Evolutionary conservation across 2,329 filamentous ascomycete genomes (phyloP).

Genomic region (Aspergillus glaucus): DNA sequence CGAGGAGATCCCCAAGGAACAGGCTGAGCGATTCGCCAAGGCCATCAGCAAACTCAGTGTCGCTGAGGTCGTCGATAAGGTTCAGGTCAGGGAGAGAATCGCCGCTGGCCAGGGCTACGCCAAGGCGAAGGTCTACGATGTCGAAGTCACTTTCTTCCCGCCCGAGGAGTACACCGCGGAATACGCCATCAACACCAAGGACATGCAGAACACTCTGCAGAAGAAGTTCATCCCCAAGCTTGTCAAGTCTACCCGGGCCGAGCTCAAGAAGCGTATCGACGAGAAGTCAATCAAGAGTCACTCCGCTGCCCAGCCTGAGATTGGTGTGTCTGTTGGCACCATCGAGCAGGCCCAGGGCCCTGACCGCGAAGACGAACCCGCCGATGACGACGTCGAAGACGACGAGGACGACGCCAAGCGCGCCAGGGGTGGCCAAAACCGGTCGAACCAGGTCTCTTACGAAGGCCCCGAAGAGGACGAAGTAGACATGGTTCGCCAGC

Average conservation of each 20-base stretch:
- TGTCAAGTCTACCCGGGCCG: constrained; percentile 63
- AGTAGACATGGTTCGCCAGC: constrained; percentile 64
- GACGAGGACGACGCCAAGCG: constrained; percentile 67
- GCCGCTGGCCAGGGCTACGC: constrained; percentile 62
- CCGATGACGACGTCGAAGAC: constrained; percentile 65
- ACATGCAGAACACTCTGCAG: constrained; percentile 77
- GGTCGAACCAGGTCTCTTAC: constrained; percentile 77
- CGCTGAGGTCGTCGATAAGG: constrained; percentile 74
- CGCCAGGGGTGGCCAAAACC: constrained; percentile 60
- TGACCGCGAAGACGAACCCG: constrained; percentile 52
- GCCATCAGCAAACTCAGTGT: constrained; percentile 81
- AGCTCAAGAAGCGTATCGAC: constrained; percentile 70
- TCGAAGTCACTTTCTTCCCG: constrained; percentile 78
- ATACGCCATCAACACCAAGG: constrained; percentile 72
- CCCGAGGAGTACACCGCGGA: constrained; percentile 74
- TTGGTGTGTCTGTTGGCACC: constrained; percentile 58
- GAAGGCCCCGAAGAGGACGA: constrained; percentile 92
- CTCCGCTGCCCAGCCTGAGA: constrained; percentile 67
- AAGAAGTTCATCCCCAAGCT: constrained; percentile 69
- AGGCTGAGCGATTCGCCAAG: constrained; percentile 79
- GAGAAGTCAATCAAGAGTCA: constrained; percentile 50
- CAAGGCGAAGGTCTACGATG: constrained; percentile 77
- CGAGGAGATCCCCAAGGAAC: constrained; percentile 60
- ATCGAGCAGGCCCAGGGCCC: constrained; percentile 48
- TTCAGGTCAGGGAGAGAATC: constrained; percentile 71